Evolutionary conservation across 75 land plant species (phyloP).

Genomic region (Selaginella tamariscina): DNA sequence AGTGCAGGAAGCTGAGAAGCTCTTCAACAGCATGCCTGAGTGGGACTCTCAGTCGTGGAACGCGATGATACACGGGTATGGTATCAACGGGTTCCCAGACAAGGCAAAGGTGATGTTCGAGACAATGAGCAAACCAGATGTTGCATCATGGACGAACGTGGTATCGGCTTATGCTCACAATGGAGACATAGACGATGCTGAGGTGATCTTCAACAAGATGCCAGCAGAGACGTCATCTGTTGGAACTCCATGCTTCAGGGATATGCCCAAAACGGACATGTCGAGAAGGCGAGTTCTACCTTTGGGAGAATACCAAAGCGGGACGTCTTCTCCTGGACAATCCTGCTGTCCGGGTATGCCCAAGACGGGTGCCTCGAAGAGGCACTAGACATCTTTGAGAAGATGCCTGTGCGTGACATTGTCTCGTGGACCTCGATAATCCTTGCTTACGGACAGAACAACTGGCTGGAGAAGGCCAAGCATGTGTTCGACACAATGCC

Average conservation of each 20-base stretch:
- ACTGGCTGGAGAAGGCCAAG: neutral
- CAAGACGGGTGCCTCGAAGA: neutral
- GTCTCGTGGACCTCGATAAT: neutral
- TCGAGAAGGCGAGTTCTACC: neutral
- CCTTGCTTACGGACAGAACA: neutral
- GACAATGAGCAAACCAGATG: neutral
- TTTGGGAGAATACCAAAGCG: neutral
- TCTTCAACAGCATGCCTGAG: slow-evolving; percentile 1
- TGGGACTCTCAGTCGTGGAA: slow-evolving; percentile 5
- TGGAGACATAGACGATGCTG: neutral
- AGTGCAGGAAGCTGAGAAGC: neutral
- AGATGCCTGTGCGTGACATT: neutral
- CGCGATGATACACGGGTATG: slow-evolving; percentile 1
- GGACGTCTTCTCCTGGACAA: slow-evolving; percentile 3
- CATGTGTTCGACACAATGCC: neutral
- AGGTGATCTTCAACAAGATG: neutral
- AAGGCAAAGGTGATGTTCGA: neutral
- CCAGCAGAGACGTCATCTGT: neutral
- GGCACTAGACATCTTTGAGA: neutral
- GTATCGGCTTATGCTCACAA: neutral
- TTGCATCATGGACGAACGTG: neutral
- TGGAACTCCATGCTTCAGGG: neutral
- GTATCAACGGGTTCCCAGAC: neutral
- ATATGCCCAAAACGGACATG: slow-evolving; percentile 2
- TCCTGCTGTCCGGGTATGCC: slow-evolving; percentile 1